Evolutionary conservation across 2,329 filamentous ascomycete species (phyloP).

Genomic region (Aspergillus sp.): DNA sequence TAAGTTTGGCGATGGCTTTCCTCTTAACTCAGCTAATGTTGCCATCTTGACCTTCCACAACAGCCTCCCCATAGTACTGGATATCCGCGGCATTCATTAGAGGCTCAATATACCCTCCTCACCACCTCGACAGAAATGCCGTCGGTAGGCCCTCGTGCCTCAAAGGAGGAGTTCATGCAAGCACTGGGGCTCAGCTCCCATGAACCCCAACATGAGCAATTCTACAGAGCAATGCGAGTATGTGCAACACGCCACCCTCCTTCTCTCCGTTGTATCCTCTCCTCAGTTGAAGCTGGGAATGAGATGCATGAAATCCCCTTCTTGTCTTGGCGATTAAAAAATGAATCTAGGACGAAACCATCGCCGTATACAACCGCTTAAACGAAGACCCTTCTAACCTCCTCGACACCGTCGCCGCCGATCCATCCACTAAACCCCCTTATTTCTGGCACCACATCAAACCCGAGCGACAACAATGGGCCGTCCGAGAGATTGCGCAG

Average conservation of each 20-base stretch:
- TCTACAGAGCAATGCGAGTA: conserved; percentile 52
- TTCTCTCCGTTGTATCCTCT: background rate
- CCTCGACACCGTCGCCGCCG: conserved; percentile 44
- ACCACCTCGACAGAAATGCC: conserved; percentile 28
- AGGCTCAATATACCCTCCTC: background rate
- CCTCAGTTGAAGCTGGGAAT: background rate
- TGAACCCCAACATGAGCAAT: conserved; percentile 49
- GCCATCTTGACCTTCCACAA: background rate
- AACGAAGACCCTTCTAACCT: conserved; percentile 47
- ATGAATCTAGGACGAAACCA: conserved; percentile 47
- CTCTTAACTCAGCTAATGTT: conserved; percentile 4
- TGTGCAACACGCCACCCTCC: conserved; percentile 18
- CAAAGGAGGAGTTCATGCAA: conserved; percentile 53
- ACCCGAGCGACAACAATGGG: conserved; percentile 48
- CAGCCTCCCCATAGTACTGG: background rate
- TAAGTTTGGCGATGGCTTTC: conserved; percentile 14
- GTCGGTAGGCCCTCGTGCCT: conserved; percentile 47
- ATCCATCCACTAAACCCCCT: conserved; percentile 44
- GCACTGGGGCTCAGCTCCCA: conserved; percentile 47
- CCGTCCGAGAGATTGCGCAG: conserved; percentile 48
- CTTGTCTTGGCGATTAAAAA: background rate
- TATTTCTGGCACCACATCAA: conserved; percentile 55
- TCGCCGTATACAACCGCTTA: conserved; percentile 47
- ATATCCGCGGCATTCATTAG: too few relatives aligned
- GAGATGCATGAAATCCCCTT: background rate